Evolutionary conservation across 1,284 basidiomycete genomes (phyloP).

Genomic region (Agaricales sp.): DNA sequence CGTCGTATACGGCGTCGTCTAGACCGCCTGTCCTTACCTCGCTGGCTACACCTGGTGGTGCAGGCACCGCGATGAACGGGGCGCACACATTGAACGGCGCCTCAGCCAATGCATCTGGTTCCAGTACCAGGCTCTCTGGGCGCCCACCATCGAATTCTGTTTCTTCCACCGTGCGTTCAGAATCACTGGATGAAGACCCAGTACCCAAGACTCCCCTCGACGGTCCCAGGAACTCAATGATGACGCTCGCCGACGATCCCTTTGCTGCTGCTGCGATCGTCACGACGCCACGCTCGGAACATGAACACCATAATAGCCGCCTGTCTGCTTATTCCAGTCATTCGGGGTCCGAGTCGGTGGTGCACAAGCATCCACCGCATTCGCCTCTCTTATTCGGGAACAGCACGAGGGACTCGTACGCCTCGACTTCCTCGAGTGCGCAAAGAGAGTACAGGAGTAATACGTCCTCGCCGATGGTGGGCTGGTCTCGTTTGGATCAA

Average conservation of each 20-base stretch:
- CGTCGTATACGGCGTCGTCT: too few relatives aligned
- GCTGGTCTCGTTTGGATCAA: too few relatives aligned
- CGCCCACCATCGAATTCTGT: neutral
- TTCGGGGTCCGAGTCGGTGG: neutral
- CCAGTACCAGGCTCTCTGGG: too few relatives aligned
- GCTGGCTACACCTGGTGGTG: too few relatives aligned
- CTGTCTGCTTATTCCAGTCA: neutral
- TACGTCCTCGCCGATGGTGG: too few relatives aligned
- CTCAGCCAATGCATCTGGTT: too few relatives aligned
- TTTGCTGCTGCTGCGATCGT: neutral
- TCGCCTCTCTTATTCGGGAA: neutral
- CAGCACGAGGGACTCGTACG: neutral
- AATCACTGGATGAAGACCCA: neutral
- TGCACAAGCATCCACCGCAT: neutral
- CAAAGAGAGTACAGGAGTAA: too few relatives aligned
- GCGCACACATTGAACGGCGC: too few relatives aligned
- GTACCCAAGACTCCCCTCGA: neutral
- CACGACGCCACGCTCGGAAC: neutral
- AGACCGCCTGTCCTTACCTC: too few relatives aligned
- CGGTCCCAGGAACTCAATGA: neutral
- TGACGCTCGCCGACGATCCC: neutral
- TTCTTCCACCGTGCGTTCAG: neutral
- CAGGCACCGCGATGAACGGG: too few relatives aligned
- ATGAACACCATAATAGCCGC: neutral
- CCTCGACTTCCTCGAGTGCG: slow-evolving; percentile 6